Percentiles rank a stretch among this genome's conserved stretches.
Conservation (phyloP, 2,329 filamentous ascomycete genomes). For the Alternaria rosae region DNA sequence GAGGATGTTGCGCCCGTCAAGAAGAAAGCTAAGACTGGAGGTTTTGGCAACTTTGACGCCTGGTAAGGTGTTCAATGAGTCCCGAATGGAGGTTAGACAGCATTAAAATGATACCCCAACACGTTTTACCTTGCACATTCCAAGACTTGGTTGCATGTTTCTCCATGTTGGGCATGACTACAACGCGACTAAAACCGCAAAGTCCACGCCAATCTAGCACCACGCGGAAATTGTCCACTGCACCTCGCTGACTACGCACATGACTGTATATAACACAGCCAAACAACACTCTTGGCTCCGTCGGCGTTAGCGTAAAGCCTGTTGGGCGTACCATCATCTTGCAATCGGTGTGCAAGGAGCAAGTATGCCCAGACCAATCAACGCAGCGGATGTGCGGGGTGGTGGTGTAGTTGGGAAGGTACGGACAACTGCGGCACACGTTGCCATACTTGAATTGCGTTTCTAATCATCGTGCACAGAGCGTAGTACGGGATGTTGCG, state of each 20-base stretch:
- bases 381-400: not conserved
- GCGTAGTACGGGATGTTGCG: not conserved
- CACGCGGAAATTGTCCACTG: not conserved
- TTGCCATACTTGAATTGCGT: not conserved
- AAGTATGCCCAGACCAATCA: not conserved
- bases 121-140: not conserved
- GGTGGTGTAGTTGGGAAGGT: not conserved
- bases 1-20: slow-evolving; percentile 69
- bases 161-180: not conserved
- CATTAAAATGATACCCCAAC: not conserved
- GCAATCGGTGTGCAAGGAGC: not conserved
- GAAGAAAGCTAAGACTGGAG: slow-evolving; percentile 80
- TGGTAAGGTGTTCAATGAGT: slow-evolving; percentile 65
- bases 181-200: not conserved
- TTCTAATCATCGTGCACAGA: not conserved
- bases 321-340: not conserved
- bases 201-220: not conserved
- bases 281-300: not conserved
- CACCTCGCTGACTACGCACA: not conserved
- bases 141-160: not conserved
- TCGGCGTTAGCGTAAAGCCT: not conserved
- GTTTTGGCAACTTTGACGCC: slow-evolving; percentile 93
- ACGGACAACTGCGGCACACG: not conserved
- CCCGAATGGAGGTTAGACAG: not conserved
- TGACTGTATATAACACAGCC: not conserved